Percentiles rank a stretch among this genome's conserved stretches.
Conservation (phyloP, 78 protist species). For the Ministeria vibrans region DNA sequence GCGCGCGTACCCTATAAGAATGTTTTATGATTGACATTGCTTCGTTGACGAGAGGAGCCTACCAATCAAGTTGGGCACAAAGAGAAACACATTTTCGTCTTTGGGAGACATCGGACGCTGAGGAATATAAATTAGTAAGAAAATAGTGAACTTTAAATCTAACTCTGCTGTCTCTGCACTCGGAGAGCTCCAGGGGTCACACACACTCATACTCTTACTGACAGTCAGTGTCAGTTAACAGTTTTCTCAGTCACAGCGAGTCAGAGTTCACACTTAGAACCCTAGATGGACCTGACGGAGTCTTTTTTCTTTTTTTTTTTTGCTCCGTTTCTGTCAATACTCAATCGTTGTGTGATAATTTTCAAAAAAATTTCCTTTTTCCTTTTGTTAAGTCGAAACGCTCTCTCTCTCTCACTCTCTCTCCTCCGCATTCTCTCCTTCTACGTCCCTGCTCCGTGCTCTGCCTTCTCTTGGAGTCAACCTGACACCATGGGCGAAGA, state of each 20-base stretch:
- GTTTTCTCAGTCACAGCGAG: background rate
- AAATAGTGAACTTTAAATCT: background rate
- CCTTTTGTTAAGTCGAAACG: too few relatives aligned
- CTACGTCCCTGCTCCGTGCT: too few relatives aligned
- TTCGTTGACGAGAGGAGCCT: background rate
- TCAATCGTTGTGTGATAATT: too few relatives aligned
- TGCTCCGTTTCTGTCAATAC: background rate
- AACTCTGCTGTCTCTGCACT: background rate
- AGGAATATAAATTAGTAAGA: background rate
- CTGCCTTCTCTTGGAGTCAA: too few relatives aligned
- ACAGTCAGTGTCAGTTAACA: background rate
- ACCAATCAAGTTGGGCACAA: constrained; percentile 33
- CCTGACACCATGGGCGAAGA: too few relatives aligned
- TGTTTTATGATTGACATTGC: too few relatives aligned
- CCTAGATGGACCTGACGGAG: background rate
- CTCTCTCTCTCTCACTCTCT: too few relatives aligned
- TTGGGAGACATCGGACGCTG: too few relatives aligned
- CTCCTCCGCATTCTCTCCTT: too few relatives aligned
- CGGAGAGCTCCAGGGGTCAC: background rate
- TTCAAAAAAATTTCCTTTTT: too few relatives aligned
- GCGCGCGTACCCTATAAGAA: constrained; percentile 34
- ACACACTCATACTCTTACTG: background rate
- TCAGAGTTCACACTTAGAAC: background rate
- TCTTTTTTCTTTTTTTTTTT: constrained; percentile 2
- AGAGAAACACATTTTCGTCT: constrained; percentile 14